Evolutionary conservation across 495 filamentous ascomycete species (phyloP).

Genomic region (Penicillium herquei): DNA sequence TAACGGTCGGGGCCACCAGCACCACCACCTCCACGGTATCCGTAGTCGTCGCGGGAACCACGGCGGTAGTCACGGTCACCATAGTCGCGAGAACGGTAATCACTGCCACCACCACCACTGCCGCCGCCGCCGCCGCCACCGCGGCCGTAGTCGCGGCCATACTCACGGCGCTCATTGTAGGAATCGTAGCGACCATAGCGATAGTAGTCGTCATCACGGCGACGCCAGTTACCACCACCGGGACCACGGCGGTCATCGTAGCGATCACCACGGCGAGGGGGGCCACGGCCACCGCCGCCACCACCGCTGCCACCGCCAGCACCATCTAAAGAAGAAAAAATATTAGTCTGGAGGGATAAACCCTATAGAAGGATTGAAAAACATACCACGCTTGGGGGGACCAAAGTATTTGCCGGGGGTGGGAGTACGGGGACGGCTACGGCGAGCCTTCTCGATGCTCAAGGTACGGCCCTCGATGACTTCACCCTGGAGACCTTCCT

Average conservation of each 20-base stretch:
- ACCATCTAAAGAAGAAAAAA: constrained; percentile 47
- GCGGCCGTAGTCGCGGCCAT: constrained; percentile 48
- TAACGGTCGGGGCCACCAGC: constrained; percentile 60
- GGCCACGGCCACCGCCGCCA: constrained; percentile 47
- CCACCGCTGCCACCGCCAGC: constrained; percentile 23
- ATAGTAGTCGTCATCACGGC: constrained; percentile 50
- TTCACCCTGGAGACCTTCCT: constrained; percentile 94
- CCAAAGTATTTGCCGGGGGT: constrained; percentile 99
- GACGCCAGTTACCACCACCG: constrained; percentile 45
- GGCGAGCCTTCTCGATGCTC: constrained; percentile 98
- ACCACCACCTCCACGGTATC: constrained; percentile 54
- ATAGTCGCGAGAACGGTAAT: constrained; percentile 45
- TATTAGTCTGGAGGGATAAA: constrained; percentile 19
- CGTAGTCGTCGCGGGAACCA: constrained; percentile 51
- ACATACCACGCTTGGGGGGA: constrained; percentile 93
- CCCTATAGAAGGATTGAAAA: constrained; percentile 1
- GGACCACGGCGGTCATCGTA: constrained; percentile 60
- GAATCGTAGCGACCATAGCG: constrained; percentile 56
- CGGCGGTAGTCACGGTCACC: constrained; percentile 53
- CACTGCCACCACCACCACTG: constrained; percentile 51
- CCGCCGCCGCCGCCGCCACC: constrained; percentile 42
- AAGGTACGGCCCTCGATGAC: constrained; percentile 92
- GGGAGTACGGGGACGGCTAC: constrained; percentile 88
- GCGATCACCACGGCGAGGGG: constrained; percentile 38
- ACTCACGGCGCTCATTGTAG: constrained; percentile 40